phyloP scores from a whole-genome alignment of 2,329 filamentous ascomycete genomes.

The Cytospora schulzeri region DNA sequence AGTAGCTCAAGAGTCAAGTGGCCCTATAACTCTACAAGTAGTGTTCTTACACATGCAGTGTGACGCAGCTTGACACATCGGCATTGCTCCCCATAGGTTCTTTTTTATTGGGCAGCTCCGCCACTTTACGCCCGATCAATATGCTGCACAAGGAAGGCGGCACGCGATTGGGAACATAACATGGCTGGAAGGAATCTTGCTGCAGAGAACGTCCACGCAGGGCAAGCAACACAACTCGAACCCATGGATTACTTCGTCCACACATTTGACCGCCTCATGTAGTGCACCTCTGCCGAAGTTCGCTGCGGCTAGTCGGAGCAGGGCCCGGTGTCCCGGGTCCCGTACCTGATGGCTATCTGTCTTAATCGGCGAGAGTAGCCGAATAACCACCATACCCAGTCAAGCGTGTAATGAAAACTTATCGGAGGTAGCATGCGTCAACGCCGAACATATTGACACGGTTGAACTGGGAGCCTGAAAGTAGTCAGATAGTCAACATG shows the following conservation, averaged over 20 bases:
- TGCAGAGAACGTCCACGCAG: not conserved
- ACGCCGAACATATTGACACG: too few relatives aligned
- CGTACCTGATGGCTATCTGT: not conserved
- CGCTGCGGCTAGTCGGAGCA: not conserved
- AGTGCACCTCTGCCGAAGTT: not conserved
- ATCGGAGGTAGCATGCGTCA: too few relatives aligned
- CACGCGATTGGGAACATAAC: not conserved
- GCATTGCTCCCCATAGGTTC: not conserved
- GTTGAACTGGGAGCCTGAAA: too few relatives aligned
- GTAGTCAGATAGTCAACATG: too few relatives aligned
- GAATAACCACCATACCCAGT: not conserved
- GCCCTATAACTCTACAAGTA: too few relatives aligned
- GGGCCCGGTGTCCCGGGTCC: not conserved
- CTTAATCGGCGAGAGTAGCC: not conserved
- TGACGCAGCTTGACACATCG: not conserved
- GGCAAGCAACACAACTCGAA: not conserved
- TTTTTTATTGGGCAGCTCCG: not conserved
- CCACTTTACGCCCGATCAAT: not conserved
- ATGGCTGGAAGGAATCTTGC: not conserved
- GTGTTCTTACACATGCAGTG: too few relatives aligned
- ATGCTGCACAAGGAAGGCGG: not conserved
- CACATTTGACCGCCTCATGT: not conserved
- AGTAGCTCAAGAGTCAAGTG: too few relatives aligned
- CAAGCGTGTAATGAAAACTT: too few relatives aligned
- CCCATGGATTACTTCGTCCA: not conserved